Evolutionary conservation across 2,329 filamentous ascomycete genomes (phyloP), one percentile per base, ranked within the genome.

Genomic region (Hysterium pulicare): DNA sequence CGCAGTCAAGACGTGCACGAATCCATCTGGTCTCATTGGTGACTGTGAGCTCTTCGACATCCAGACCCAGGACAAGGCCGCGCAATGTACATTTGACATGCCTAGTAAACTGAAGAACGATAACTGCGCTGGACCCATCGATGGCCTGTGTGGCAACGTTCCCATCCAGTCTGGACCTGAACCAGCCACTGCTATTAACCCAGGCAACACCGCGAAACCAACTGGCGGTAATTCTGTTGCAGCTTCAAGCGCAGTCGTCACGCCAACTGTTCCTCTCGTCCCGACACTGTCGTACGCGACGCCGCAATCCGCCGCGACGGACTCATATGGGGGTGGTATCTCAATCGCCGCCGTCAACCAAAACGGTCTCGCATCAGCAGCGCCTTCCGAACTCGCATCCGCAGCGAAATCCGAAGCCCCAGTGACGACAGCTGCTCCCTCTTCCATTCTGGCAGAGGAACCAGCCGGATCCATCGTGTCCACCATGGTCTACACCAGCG

Each of bases 1-100:
- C 50, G 84, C 86, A 52, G 81, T 88, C 52, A 73, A 85, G 60
- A 77, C 73, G 6, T 95, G 90, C 77, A 91, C 84, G 39, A 86
- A 82, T 66, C 59, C 58, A 0, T 82, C 80, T 8, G 90, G 90
- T 24, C 58, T 72, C 32, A 81, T 95, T 34, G 57, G 75, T 33
- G 88, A 90, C 64, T 96, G 90, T 70, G 69, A 79, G 1, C 54
- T 93, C 22, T 95, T 96, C 69, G 71, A 75, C 40, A 72, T 94
- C 42, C 82, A 90, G 62, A 67, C 67, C 40, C 74, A 81, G 20
- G 64, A 67, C 0, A 71, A 75, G 9, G 75, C 78, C 57, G 54
- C 62, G 2, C 54, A 78, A 44, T 95, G 90, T 72, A 71, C 74
- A 38, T 77, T 91, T 59, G 60, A 78, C 1, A 47, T 83, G 1